Base-by-base conservation (phyloP, 495 filamentous ascomycete species). In the Aspergillus baeticus region DNA sequence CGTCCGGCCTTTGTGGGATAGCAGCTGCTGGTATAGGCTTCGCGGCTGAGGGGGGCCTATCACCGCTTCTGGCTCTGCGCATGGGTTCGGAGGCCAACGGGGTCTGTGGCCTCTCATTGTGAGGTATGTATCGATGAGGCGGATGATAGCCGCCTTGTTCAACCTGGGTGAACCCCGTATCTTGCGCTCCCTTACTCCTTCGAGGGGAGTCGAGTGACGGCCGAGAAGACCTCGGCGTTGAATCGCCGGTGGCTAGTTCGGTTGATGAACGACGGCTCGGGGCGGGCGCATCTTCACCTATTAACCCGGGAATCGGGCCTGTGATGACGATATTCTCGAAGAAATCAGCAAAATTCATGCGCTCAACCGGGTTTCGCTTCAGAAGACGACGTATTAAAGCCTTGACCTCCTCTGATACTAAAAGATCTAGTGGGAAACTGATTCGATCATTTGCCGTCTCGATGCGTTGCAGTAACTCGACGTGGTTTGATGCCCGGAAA, bases 401-500 rank as follows among this genome's bases (percentile, higher is more conserved):
- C 69, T 96, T 96, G 69, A 98, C 83, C 10, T 86, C 85, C 39
- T 85, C 73, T 54, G 85, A 93, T n/a, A 87, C 77, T 36, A 81
- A 73, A 31, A 81, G 81, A 15, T 91, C 89, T 52, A 86, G 84
- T 0, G 89, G 83, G 55, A 98, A 98, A 53, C 75, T 82, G 67
- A 98, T 94, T 51, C 80, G 77, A 62, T 96, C 94, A 36, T 92
- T 87, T 10, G 84, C 82, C 47, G 85, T 86, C 65, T 98, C 92
- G 55, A 98, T 98, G 72, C 84, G 93, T 48, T 90, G 85, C 5
- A 98, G 81, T 5, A 98, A 77, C 58, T 98, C 94, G 18, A 98
- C 91, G 64, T 98, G 94, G 63, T 98, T 98, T 20, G 82, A 81
- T 1, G 94, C 94, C 47, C 91, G 83, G 71, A 97, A 98, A 0